Base-by-base conservation (phyloP, 2,329 filamentous ascomycete genomes). In the Macrophomina pseudophaseolina region DNA sequence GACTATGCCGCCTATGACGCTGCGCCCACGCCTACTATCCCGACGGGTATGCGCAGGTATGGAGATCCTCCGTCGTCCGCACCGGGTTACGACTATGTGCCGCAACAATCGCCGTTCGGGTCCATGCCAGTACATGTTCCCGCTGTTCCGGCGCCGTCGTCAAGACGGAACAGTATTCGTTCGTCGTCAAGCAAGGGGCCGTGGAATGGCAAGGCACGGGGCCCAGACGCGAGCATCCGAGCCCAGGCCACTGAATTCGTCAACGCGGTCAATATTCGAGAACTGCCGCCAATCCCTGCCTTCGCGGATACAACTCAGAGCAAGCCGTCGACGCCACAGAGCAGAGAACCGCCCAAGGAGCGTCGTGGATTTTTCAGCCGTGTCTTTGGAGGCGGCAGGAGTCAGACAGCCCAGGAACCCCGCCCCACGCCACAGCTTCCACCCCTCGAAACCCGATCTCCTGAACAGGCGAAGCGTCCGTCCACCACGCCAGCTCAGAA, bases 291-390 rank as follows among this genome's bases (percentile, higher is more conserved):
- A 14, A 78, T 82, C 40, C 80, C 83, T 35, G 75, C 79, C 64
- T 79, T 80, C 53, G 75, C 81, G 65, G 83, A 85, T 68, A 79
- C 83, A 68, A 80, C 83, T 56, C 83, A 84, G 16, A 83, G 86
- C 56, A 84, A 49, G 81, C 82, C 18, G 83, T 74, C 77, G 49
- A 77, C 75, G 68, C 77, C 76, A 68, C 81, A 74, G 69, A 81
- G 70, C 28, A 69, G 28, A 58, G 58, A 38, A 52, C 67, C 78
- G 71, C 82, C 72, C 66, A 76, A 83, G 63, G 92, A 91, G 73
- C 88, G 89, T 66, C 91, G 87, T 8, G 94, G 95, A 23, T 98
- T 99, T 82, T 98, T 98, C 82, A 89, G 93, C 72, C 88, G 94
- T 69, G 91, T 98, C 46, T 98, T 98, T 81, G 92, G 91, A 42